Evolutionary conservation across 257 asterid species (phyloP).

Genomic region (Solanum acaule): DNA sequence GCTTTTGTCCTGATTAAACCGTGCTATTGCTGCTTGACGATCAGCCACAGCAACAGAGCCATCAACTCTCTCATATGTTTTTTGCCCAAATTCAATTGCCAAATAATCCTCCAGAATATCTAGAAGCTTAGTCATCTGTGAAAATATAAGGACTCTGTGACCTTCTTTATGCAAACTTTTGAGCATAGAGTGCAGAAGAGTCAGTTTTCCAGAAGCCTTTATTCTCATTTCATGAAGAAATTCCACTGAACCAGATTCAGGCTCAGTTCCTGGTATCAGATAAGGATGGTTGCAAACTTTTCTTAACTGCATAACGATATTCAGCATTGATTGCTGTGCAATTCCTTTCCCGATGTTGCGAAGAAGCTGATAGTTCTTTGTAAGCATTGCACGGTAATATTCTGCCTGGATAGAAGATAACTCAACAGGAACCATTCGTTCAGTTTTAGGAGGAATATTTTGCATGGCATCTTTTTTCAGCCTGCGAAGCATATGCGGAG

Average conservation of each 20-base stretch:
- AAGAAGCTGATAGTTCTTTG: conserved; percentile 88
- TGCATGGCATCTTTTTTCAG: conserved; percentile 95
- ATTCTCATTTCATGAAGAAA: conserved; percentile 98
- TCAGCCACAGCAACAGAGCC: conserved; percentile 91
- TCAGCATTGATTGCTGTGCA: conserved; percentile 92
- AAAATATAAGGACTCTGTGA: conserved; percentile 91
- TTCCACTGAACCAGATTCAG: conserved; percentile 75
- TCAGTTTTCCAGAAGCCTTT: conserved; percentile 94
- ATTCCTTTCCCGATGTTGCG: conserved; percentile 92
- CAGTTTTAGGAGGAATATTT: conserved; percentile 97
- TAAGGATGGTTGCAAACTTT: conserved; percentile 99
- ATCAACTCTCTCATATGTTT: conserved; percentile 95
- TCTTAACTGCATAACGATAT: conserved; percentile 94
- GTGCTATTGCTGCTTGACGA: conserved; percentile 87
- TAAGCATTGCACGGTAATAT: conserved; percentile 98
- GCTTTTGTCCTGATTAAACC: conserved; percentile 91
- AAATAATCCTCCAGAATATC: conserved; percentile 95
- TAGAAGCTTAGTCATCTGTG: conserved; percentile 96
- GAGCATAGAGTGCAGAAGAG: conserved; percentile 95
- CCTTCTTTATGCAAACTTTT: conserved; percentile 66
- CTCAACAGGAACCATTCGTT: conserved; percentile 96
- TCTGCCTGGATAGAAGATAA: conserved; percentile 94
- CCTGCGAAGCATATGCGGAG: conserved; percentile 98
- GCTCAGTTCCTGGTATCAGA: conserved; percentile 96
- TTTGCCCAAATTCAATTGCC: conserved; percentile 79